Evolutionary conservation across 2,329 filamentous ascomycete genomes (phyloP).

Genomic region (Cytospora leucostoma): DNA sequence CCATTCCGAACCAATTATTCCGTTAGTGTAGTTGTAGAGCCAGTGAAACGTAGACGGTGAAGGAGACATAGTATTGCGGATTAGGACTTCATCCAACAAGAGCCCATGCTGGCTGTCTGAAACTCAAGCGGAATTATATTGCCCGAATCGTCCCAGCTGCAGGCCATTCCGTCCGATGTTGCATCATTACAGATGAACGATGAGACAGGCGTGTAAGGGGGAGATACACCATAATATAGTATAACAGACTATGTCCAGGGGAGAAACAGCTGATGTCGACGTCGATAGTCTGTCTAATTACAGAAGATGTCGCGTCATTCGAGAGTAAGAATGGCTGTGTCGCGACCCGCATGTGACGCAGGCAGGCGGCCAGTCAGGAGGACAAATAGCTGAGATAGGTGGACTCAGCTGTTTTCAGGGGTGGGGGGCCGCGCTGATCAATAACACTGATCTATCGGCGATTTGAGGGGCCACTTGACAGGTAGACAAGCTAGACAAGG

Average conservation of each 20-base stretch:
- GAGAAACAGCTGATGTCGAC: background rate
- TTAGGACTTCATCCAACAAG: background rate
- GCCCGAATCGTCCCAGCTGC: background rate
- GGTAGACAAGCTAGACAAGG: constrained; percentile 14
- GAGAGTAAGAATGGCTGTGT: background rate
- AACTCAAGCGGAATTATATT: background rate
- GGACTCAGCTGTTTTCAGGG: constrained; percentile 3
- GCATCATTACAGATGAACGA: background rate
- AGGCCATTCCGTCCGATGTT: background rate
- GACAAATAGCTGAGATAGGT: constrained; percentile 9
- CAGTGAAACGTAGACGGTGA: background rate
- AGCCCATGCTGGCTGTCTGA: background rate
- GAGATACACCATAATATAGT: background rate
- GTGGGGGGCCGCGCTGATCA: constrained; percentile 14
- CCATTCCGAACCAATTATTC: no score
- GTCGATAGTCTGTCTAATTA: background rate
- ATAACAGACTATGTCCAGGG: background rate
- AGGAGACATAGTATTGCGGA: background rate
- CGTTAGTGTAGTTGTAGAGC: background rate
- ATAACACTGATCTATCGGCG: constrained; percentile 8
- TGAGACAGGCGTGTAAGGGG: background rate
- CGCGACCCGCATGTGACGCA: constrained; percentile 16
- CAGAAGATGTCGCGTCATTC: constrained; percentile 18
- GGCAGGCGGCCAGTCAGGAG: constrained; percentile 23
- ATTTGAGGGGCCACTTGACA: constrained; percentile 20